Conservation (phyloP, 352 stramenopile genomes). For the Globisporangium alternatum region DNA sequence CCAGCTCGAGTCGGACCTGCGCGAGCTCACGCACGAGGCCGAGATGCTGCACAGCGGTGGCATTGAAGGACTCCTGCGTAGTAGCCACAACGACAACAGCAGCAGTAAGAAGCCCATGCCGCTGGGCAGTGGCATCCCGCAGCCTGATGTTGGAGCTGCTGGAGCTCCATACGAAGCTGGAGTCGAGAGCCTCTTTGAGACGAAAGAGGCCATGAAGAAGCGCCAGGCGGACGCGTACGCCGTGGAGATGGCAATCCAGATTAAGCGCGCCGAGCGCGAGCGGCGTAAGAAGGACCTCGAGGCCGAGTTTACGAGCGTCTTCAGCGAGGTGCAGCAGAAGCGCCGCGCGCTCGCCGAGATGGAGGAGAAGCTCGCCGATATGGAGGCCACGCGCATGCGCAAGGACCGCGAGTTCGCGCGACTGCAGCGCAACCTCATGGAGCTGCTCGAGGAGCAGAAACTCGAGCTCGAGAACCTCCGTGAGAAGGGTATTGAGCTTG, state of each 20-base stretch:
- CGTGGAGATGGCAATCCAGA: slow-evolving; percentile 91
- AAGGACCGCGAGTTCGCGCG: slow-evolving; percentile 93
- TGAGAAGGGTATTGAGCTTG: slow-evolving; percentile 90
- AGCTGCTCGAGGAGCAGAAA: slow-evolving; percentile 93
- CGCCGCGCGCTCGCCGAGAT: slow-evolving; percentile 73
- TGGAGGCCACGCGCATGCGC: slow-evolving; percentile 89
- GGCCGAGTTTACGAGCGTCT: slow-evolving; percentile 89
- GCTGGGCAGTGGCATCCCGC: slow-evolving; percentile 51
- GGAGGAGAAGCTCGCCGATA: slow-evolving; percentile 88
- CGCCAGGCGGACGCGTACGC: slow-evolving; percentile 84
- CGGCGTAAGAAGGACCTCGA: slow-evolving; percentile 91
- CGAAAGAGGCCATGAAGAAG: slow-evolving; percentile 38
- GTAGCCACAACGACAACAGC: slow-evolving; percentile 16
- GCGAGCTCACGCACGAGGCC: slow-evolving; percentile 90
- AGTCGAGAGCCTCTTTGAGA: slow-evolving; percentile 49
- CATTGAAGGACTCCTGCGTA: slow-evolving; percentile 49
- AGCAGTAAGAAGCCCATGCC: slow-evolving; percentile 23
- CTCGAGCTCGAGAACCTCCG: slow-evolving; percentile 88
- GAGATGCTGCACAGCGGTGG: slow-evolving; percentile 74
- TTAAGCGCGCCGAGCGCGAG: slow-evolving; percentile 90
- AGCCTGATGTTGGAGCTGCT: slow-evolving; percentile 17
- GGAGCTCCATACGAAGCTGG: slow-evolving; percentile 41
- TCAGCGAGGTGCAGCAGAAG: slow-evolving; percentile 89
- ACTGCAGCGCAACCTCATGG: slow-evolving; percentile 92
- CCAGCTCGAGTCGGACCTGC: slow-evolving; percentile 88